These are phyloP conservation scores for Lipomyces orientalis DNA, from an alignment of 805 yeast species.

Conservation along the genomic window DNA sequence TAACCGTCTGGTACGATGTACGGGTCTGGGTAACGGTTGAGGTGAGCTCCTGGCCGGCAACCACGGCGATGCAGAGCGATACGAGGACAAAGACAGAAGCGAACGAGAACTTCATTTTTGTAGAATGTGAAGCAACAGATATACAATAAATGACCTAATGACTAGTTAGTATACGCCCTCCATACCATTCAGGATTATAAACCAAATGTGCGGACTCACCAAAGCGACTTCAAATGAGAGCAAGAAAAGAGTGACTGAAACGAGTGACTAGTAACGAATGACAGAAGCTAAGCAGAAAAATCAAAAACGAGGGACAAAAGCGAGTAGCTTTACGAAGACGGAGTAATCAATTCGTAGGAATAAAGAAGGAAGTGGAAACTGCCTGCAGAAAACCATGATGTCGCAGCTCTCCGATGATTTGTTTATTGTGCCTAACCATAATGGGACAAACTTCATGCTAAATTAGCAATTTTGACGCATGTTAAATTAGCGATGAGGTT, in stretches of 20 bases:
- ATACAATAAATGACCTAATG: not conserved
- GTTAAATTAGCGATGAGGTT: not conserved
- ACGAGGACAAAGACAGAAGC: constrained; percentile 8
- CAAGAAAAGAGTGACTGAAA: constrained; percentile 5
- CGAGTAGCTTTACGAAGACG: not conserved
- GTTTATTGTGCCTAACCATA: not conserved
- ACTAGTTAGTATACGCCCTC: not conserved
- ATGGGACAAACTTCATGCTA: not conserved
- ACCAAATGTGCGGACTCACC: not conserved
- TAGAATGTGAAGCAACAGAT: not conserved
- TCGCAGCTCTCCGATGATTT: not conserved
- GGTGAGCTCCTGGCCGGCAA: constrained; percentile 19
- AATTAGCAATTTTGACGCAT: not conserved
- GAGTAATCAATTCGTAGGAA: not conserved
- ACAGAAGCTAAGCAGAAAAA: not conserved
- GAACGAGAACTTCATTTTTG: constrained; percentile 19
- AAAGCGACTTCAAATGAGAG: not conserved
- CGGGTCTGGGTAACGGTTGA: constrained; percentile 6
- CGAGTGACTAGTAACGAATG: constrained; percentile 4
- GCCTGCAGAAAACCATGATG: not conserved
- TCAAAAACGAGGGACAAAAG: not conserved
- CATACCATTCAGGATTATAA: not conserved
- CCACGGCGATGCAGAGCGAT: constrained; percentile 8
- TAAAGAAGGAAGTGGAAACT: not conserved
- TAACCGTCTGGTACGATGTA: not conserved